Evolutionary conservation across 169 alveolate genomes (phyloP).

Genomic region (Eimeria brunetti): DNA sequence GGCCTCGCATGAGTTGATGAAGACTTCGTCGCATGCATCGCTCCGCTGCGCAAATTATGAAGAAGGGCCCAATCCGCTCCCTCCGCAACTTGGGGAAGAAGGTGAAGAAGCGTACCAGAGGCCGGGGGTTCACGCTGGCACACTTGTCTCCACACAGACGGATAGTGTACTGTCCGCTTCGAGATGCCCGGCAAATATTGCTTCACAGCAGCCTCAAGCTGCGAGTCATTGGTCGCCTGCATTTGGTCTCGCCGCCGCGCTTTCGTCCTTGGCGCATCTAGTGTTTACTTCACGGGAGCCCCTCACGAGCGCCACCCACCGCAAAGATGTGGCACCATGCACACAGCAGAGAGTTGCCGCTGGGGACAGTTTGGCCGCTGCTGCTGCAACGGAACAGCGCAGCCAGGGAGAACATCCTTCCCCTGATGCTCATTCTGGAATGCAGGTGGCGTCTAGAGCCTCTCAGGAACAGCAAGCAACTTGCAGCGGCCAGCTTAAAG

Average conservation of each 20-base stretch:
- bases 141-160: background rate
- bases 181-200: background rate
- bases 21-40: background rate
- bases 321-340: background rate
- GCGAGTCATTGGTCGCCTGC: constrained; percentile 26
- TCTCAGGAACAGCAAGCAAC: background rate
- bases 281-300: constrained; percentile 44
- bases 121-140: background rate
- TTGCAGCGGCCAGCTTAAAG: background rate
- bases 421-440: background rate
- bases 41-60: background rate
- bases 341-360: background rate
- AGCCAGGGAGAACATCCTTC: background rate
- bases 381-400: background rate
- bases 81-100: background rate
- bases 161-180: background rate
- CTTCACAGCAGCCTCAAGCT: background rate
- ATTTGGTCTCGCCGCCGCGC: constrained; percentile 25
- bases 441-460: background rate
- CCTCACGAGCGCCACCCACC: background rate
- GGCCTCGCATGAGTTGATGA: background rate
- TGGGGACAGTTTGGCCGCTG: background rate
- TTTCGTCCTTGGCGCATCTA: constrained; percentile 36
- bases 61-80: background rate
- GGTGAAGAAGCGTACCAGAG: background rate